A percentile compares a stretch with the other conserved stretches of the same genome.
These are phyloP conservation scores for Pelargonium australe DNA, from an alignment of 441 rosid species.

Conservation along the genomic window DNA sequence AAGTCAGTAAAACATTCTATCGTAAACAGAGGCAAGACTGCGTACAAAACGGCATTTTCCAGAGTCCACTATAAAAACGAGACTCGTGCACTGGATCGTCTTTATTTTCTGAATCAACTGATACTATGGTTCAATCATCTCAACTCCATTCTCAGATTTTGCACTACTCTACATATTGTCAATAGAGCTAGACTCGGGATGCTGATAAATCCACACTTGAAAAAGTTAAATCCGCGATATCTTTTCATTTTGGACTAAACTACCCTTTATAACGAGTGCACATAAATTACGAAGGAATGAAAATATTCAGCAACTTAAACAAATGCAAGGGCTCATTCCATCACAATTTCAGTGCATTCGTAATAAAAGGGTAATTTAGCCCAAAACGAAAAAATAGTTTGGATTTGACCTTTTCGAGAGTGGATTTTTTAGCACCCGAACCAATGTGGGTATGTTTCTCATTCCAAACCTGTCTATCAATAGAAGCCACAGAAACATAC, in stretches of 20 bases:
- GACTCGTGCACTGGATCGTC: background rate
- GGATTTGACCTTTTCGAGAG: background rate
- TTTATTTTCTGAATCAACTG: slow-evolving; percentile 34
- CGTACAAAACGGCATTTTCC: too few relatives aligned
- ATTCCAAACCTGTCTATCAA: slow-evolving; percentile 18
- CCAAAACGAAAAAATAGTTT: background rate
- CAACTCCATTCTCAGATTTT: slow-evolving; percentile 33
- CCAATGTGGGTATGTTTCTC: slow-evolving; percentile 22
- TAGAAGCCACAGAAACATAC: slow-evolving; percentile 34
- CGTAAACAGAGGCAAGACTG: too few relatives aligned
- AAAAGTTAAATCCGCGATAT: background rate
- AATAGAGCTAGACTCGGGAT: too few relatives aligned
- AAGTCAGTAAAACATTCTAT: too few relatives aligned
- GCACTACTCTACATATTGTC: background rate
- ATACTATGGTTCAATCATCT: slow-evolving; percentile 41
- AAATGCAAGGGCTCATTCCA: background rate
- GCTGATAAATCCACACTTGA: background rate
- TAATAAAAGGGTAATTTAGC: background rate
- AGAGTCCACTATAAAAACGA: background rate
- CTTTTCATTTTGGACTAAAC: background rate
- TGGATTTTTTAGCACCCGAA: slow-evolving; percentile 15
- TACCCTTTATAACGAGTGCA: background rate
- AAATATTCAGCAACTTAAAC: background rate
- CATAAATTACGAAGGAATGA: background rate
- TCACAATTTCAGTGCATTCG: background rate